Percentiles rank a stretch among this genome's conserved stretches.
phyloP scores from a whole-genome alignment of 75 land plant species.

The Selaginella tamariscina region DNA sequence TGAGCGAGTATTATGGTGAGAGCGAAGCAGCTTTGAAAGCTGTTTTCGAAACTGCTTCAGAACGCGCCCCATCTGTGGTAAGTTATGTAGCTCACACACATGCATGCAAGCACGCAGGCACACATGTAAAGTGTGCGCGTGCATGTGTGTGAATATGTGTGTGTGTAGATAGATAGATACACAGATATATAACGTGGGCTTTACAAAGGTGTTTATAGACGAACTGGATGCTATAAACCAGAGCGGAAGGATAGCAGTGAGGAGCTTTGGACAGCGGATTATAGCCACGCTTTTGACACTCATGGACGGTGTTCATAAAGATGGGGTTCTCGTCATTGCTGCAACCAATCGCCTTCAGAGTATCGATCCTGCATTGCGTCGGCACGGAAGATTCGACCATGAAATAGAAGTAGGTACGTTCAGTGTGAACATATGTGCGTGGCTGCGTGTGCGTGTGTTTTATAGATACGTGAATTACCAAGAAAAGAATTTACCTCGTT shows the following conservation, averaged over 20 bases:
- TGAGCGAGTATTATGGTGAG: conserved; percentile 73
- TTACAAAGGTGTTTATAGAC: conserved; percentile 81
- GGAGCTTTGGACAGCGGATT: conserved; percentile 75
- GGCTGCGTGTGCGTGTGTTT: conserved; percentile 2
- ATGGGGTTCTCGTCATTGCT: conserved; percentile 67
- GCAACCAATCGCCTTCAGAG: conserved; percentile 81
- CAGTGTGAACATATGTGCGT: neutral
- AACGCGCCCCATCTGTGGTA: conserved; percentile 85
- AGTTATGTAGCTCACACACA: conserved; percentile 11
- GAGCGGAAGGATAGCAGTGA: conserved; percentile 72
- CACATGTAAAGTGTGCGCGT: neutral
- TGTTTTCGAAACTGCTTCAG: conserved; percentile 54
- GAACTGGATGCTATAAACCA: conserved; percentile 98
- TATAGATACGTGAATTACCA: neutral
- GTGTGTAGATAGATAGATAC: neutral
- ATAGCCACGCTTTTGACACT: conserved; percentile 68
- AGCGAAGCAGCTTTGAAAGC: conserved; percentile 71
- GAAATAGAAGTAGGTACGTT: conserved; percentile 89
- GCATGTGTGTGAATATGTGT: neutral
- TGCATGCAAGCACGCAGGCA: neutral
- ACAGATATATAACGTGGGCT: neutral
- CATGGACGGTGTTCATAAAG: conserved; percentile 65
- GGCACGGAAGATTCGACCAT: conserved; percentile 89
- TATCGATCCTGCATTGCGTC: conserved; percentile 86
- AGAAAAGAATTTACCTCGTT: neutral